Base-by-base conservation (phyloP, 257 asterid species). In the Solanum infundibuliforme region DNA sequence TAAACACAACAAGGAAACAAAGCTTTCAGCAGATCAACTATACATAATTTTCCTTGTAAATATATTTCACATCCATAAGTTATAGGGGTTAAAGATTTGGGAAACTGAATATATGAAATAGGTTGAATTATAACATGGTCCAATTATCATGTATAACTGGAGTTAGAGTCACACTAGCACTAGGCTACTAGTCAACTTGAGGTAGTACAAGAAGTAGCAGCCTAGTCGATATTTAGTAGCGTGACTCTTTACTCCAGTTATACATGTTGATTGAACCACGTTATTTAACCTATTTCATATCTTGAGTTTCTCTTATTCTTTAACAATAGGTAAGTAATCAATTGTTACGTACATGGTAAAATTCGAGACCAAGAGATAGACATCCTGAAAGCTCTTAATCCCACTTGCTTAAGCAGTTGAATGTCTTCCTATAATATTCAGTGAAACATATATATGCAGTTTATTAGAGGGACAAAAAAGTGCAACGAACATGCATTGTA, bases 301-400 rank as follows among this genome's bases (percentile, higher is more conserved):
- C 65, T 55, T 55, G 2, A 55, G n/a, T 55, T 55, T 18, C 10
- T 55, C n/a, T 55, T 55, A 55, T 55, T 55, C n/a, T 55, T 55
- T 55, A 55, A 55, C 0, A 18, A 55, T 55, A 20, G 10, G 65
- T 55, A 55, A 18, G 65, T 55, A 55, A 52, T 52, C 1, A 52
- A 18, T 52, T 52, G 62, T 18, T 55, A 55, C 65, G 23, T 55
- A 55, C 93, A 86, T 86, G 95, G 93, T 71, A 89, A 46, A 25
- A 93, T 62, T 81, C 92, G 87, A 31, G 91, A 32, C 94, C 93
- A 91, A 8, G 92, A 82, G 73, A 93, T 88, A 5, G 94, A 93
- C 35, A 93, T 77, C 41, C 92, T 86, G 82, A 81, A 88, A 39
- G 88, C 83, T 62, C 62, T 16, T n/a, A 89, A 13, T 10, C 83